Evolutionary conservation across 768 basidiomycete species (phyloP).

Genomic region (Candolleomyces aberdarensis): DNA sequence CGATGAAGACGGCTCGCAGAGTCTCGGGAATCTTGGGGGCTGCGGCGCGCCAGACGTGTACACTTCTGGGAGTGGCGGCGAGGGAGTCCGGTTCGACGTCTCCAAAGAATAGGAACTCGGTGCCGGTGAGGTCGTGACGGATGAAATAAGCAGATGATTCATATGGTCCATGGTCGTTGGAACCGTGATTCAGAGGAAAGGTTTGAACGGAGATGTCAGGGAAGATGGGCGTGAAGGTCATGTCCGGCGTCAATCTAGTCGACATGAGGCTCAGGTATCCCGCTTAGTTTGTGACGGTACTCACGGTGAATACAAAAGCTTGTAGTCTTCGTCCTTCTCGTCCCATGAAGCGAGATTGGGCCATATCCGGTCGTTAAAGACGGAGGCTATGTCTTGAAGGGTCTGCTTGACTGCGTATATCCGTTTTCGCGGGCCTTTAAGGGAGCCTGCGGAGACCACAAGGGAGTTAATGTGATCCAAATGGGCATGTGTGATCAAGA

Average conservation of each 20-base stretch:
- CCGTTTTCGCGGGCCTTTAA: conserved; percentile 57
- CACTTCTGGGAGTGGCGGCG: conserved; percentile 54
- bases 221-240: conserved; percentile 49
- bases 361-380: conserved; percentile 83
- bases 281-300: conserved; percentile 22
- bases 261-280: background rate
- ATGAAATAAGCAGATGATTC: conserved; percentile 86
- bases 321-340: conserved; percentile 54
- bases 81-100: conserved; percentile 88
- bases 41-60: conserved; percentile 76
- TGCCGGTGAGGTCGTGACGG: conserved; percentile 53
- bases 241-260: conserved; percentile 48
- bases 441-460: conserved; percentile 79
- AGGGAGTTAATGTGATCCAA: conserved; percentile 86
- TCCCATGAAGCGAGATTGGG: conserved; percentile 80
- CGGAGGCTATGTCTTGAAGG: conserved; percentile 58
- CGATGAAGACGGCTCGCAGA: conserved; percentile 85
- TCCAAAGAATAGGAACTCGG: conserved; percentile 90
- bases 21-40: conserved; percentile 70
- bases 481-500: conserved; percentile 86
- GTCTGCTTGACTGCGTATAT: conserved; percentile 60
- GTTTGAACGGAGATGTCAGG: conserved; percentile 58
- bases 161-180: conserved; percentile 54
- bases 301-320: conserved; percentile 64
- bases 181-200: conserved; percentile 75